Evolutionary conservation across 306 rosid species (phyloP), one percentile per base, ranked within the genome.

Genomic region (Malus orientalis): DNA sequence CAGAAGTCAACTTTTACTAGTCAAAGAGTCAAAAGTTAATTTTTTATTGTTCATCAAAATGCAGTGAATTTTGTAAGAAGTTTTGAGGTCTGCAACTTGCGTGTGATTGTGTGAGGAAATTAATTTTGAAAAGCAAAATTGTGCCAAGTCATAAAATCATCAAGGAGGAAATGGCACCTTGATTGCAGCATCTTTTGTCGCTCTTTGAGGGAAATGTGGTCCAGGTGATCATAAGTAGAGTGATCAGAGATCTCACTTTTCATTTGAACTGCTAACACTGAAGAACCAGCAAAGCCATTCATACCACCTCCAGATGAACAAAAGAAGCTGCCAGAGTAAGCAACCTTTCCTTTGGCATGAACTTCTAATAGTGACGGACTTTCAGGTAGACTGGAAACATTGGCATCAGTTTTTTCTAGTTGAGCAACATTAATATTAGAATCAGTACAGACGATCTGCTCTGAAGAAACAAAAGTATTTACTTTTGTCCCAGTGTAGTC

Each of bases 141-240:
- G 36, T 25, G 66, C 32, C 62, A 62, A 59, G 70, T 11, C 29
- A 16, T 6, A 51, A 62, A 59, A 74, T 33, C 72, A 78, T 71
- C 70, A 40, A 67, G 49, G 65, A 77, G 76, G 63, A 75, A 74
- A 78, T 18, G 67, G 78, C 81, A 91, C 98, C 95, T 86, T 60
- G 88, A 81, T 61, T 84, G 86, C 36, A 91, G 88, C 85, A 90
- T 86, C 85, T 82, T 88, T 76, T 60, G 84, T 69, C 98, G 86
- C 85, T 91, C 91, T 78, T 81, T 85, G 86, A 93, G 67, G 10
- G 76, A 75, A 74, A 93, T 62, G 76, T 89, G 93, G 76, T 89
- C 97, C 69, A 89, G 79, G 71, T 71, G 86, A 85, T 85, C 97
- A 70, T 30, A 67, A 58, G 54, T 49, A 70, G 20, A 59, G 72